Evolutionary conservation across 129 eudicot genomes (phyloP).

Genomic region (Solidago caesia): DNA sequence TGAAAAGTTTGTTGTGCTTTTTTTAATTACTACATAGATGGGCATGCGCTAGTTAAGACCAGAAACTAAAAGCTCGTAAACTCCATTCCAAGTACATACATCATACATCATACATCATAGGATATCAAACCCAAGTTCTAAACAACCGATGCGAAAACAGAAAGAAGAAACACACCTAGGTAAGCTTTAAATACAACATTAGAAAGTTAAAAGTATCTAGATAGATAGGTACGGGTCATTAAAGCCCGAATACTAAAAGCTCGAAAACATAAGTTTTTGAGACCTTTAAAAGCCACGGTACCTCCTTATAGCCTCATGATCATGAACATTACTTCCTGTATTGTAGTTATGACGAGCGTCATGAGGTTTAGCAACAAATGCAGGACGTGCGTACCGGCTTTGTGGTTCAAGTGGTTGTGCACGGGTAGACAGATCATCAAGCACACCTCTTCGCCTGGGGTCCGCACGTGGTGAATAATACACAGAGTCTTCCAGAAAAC

Average conservation of each 20-base stretch:
- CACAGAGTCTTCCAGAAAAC: constrained; percentile 29
- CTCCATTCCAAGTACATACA: constrained; percentile 6
- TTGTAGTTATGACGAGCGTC: constrained; percentile 4
- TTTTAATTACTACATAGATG: no score
- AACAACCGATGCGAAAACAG: neutral
- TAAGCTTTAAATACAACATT: constrained; percentile 18
- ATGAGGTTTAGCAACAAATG: constrained; percentile 24
- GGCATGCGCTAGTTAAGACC: no score
- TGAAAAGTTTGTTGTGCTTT: no score
- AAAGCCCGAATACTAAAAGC: neutral
- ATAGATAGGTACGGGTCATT: constrained; percentile 1
- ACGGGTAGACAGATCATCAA: constrained; percentile 32
- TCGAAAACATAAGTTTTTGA: neutral
- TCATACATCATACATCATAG: constrained; percentile 11
- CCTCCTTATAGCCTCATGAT: neutral
- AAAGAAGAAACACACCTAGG: constrained; percentile 3
- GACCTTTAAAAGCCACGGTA: neutral
- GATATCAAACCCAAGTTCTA: no score
- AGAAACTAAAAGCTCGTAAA: no score
- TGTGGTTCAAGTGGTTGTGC: constrained; percentile 36
- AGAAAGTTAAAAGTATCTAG: neutral
- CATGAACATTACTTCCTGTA: neutral
- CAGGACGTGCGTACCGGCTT: constrained; percentile 34
- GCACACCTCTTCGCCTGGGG: constrained; percentile 37
- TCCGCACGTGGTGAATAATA: constrained; percentile 29